Evolutionary conservation across 495 filamentous ascomycete genomes (phyloP), one percentile per base, ranked within the genome.

Genomic region (Aspergillus avenaceus): DNA sequence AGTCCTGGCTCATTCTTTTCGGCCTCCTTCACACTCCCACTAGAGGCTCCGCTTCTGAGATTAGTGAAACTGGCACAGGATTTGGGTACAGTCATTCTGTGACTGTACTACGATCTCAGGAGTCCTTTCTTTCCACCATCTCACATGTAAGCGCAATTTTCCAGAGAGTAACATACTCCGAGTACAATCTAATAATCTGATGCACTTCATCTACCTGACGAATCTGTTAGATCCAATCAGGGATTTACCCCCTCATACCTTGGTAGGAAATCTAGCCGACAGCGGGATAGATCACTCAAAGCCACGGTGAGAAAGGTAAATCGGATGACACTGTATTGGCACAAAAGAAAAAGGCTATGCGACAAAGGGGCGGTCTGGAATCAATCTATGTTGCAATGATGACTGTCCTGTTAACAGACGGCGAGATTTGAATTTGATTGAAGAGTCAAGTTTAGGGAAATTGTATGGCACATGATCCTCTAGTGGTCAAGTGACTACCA

Each of bases 1-100:
- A 19, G 6, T 21, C 21, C 4, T 36, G 12, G 5, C 19, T 36
- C 2, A 16, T 36, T 16, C 19, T 36, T 21, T 8, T 2, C 34
- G 22, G 26, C 4, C 12, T 21, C 37, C n/a, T n/a, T n/a, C n/a
- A n/a, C 27, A 32, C 24, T 26, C 14, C 13, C 34, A 19, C 50
- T 44, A 52, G 41, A 18, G 32, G 31, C 29, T 24, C 25, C 31
- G 31, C 24, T 22, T 38, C 47, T 32, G 7, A 32, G 43, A 0
- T 28, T 47, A 36, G 27, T 47, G 50, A 53, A 53, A 53, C 50
- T 38, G 1, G 6, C 6, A 38, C 16, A 1, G 29, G 16, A 21
- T 14, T 34, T 34, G 2, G 2, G 31, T n/a, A n/a, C n/a, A n/a
- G n/a, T n/a, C n/a, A n/a, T 7, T 14, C 29, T n/a, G 29, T 32